Evolutionary conservation across 1,284 basidiomycete species (phyloP).

Genomic region (Tylopilus sp.): DNA sequence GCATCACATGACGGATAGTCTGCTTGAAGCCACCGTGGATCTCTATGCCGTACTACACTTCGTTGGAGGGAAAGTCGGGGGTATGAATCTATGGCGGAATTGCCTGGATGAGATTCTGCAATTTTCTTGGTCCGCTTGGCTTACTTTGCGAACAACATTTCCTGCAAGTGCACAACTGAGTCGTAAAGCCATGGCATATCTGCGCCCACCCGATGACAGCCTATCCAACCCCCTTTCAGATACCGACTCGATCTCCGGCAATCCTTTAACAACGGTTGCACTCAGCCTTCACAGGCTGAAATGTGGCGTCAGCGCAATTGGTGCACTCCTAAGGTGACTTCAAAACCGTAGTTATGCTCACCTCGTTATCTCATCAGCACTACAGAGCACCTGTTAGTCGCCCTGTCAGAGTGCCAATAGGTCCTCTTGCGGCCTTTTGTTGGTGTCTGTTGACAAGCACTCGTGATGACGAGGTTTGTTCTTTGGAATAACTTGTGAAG

Average conservation of each 20-base stretch:
- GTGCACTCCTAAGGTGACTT: slow-evolving; percentile 52
- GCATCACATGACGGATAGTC: slow-evolving; percentile 40
- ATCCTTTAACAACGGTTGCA: slow-evolving; percentile 46
- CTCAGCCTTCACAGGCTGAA: slow-evolving; percentile 60
- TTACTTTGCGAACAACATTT: slow-evolving; percentile 59
- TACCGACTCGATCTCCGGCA: slow-evolving; percentile 24
- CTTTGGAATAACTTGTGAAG: slow-evolving; percentile 6
- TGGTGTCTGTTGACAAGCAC: slow-evolving; percentile 56
- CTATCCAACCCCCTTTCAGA: slow-evolving; percentile 6
- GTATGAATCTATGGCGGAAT: slow-evolving; percentile 69
- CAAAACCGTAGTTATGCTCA: neutral
- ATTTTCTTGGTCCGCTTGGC: slow-evolving; percentile 61
- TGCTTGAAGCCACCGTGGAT: slow-evolving; percentile 52
- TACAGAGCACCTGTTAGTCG: slow-evolving; percentile 58
- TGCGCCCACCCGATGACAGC: slow-evolving; percentile 12
- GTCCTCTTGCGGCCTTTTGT: slow-evolving; percentile 53
- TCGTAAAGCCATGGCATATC: slow-evolving; percentile 10
- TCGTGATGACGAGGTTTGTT: slow-evolving; percentile 50
- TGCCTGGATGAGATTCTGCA: slow-evolving; percentile 64
- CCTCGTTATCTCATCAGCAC: slow-evolving; percentile 3
- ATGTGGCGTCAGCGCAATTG: slow-evolving; percentile 52
- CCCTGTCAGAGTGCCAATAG: slow-evolving; percentile 74
- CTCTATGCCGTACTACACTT: slow-evolving; percentile 63
- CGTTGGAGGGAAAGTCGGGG: slow-evolving; percentile 75
- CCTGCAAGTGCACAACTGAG: slow-evolving; percentile 25